Conservation (phyloP, 2,329 filamentous ascomycete species). For the Beauveria sp. region DNA sequence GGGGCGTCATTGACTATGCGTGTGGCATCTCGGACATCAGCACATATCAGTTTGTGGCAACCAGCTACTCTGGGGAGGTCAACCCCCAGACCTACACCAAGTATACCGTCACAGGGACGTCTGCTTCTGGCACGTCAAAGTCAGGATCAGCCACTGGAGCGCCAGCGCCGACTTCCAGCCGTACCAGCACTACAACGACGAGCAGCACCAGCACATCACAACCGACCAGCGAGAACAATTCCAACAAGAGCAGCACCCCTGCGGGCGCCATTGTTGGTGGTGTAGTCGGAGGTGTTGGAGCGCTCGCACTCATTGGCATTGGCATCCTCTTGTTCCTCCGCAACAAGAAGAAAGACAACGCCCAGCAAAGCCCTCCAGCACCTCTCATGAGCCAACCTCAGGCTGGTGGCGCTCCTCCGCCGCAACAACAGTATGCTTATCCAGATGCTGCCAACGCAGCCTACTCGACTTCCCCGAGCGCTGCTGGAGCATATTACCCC, state of each 20-base stretch:
- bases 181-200: not conserved
- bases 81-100: constrained; percentile 23
- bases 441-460: not conserved
- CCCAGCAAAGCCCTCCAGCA: constrained; percentile 5
- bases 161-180: not conserved
- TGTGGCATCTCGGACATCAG: constrained; percentile 30
- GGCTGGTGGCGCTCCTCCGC: not conserved
- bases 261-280: constrained; percentile 31
- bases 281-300: constrained; percentile 29
- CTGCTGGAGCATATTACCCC: not conserved
- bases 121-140: not conserved
- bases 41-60: constrained; percentile 28
- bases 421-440: constrained; percentile 2
- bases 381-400: constrained; percentile 11
- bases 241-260: constrained; percentile 17
- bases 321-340: constrained; percentile 26
- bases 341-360: constrained; percentile 18
- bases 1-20: constrained; percentile 36
- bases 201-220: constrained; percentile 4
- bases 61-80: constrained; percentile 33
- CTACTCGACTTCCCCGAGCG: not conserved
- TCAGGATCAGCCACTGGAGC: not conserved
- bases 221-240: not conserved
- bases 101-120: constrained; percentile 15
- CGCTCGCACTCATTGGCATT: constrained; percentile 22